Evolutionary conservation across 331 rosid genomes (phyloP).

Genomic region (Acacia concinna): DNA sequence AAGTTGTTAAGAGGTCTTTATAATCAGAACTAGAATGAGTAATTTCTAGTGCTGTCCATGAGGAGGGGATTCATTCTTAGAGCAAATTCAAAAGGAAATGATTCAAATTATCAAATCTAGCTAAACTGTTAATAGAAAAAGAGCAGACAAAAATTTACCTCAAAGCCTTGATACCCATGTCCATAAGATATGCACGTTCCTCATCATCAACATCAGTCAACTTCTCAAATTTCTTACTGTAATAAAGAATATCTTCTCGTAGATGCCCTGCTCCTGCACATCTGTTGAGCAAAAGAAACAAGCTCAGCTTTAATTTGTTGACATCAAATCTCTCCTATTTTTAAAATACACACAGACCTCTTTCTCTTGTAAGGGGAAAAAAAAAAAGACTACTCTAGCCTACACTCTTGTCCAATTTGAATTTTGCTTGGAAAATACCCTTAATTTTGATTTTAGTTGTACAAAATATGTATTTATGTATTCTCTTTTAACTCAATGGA

Average conservation of each 20-base stretch:
- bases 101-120: background rate
- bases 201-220: conserved; percentile 57
- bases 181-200: conserved; percentile 55
- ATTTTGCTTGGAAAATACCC: background rate
- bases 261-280: conserved; percentile 80
- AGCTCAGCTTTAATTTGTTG: background rate
- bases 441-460: background rate
- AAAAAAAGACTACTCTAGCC: background rate
- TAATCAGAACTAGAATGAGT: background rate
- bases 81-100: background rate
- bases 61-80: background rate
- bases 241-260: conserved; percentile 65
- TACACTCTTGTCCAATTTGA: background rate
- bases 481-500: background rate
- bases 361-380: background rate
- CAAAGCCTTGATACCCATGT: conserved; percentile 78
- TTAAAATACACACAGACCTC: background rate
- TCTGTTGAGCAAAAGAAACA: conserved; percentile 43
- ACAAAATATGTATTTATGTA: background rate
- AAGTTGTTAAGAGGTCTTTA: background rate
- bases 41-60: no score
- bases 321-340: background rate
- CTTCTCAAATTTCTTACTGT: conserved; percentile 59
- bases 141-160: conserved; percentile 40
- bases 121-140: background rate